These are phyloP conservation scores for Plasmodium vivax DNA, from an alignment of 169 alveolate genomes.

Conservation along the genomic window DNA sequence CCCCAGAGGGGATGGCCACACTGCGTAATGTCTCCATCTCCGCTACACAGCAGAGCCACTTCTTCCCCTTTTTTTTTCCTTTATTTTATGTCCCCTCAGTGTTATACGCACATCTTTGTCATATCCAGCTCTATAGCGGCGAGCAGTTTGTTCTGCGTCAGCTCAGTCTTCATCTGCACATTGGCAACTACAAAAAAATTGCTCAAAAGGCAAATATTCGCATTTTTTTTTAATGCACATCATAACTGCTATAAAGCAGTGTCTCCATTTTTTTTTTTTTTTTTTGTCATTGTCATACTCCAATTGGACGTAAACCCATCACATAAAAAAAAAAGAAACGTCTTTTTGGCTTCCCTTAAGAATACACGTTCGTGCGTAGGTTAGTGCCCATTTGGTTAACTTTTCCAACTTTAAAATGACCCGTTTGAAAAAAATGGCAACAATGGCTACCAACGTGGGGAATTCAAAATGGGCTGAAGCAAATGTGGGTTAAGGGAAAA, in stretches of 20 bases:
- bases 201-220: not conserved
- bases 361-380: not conserved
- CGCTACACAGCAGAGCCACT: not conserved
- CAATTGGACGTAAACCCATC: not conserved
- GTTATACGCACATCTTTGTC: not conserved
- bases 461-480: slow-evolving; percentile 4
- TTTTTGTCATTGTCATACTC: not conserved
- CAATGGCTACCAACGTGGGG: not conserved
- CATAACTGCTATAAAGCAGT: not conserved
- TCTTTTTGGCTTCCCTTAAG: not conserved
- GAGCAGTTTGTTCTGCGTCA: not conserved
- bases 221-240: not conserved
- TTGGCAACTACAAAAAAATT: not conserved
- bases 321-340: not conserved
- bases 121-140: not conserved
- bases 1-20: not conserved
- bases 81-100: not conserved
- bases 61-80: not conserved
- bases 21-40: not conserved
- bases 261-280: not conserved
- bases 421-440: not conserved
- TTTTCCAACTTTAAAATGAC: not conserved
- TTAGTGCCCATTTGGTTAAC: not conserved
- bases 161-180: not conserved
- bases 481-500: not conserved